These are phyloP conservation scores for Dactylellina leptospora DNA, from an alignment of 2,329 filamentous ascomycete species.

Conservation along the genomic window DNA sequence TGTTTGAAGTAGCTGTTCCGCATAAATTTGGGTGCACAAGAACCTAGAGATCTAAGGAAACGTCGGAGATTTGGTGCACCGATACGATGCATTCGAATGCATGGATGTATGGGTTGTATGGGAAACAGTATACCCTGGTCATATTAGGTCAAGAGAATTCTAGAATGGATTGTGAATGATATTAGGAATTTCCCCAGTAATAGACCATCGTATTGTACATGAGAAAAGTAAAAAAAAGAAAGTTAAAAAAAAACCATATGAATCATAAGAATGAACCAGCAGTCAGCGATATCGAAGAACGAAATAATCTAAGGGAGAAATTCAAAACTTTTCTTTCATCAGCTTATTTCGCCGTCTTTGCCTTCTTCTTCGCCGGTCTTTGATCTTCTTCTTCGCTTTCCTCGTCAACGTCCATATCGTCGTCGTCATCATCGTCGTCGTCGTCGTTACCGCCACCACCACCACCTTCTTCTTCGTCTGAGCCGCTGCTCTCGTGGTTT, in stretches of 20 bases:
- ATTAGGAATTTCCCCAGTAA: background rate
- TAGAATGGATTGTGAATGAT: too few species aligned
- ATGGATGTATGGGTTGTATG: too few species aligned
- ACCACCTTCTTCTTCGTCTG: constrained; percentile 72
- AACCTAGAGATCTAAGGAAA: too few species aligned
- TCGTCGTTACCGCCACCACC: background rate
- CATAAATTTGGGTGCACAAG: too few species aligned
- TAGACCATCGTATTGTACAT: constrained; percentile 5
- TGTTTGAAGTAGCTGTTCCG: too few species aligned
- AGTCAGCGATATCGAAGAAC: too few species aligned
- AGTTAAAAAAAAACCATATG: background rate
- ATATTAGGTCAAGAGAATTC: too few species aligned
- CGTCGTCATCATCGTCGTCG: constrained; percentile 65
- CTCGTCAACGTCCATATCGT: constrained; percentile 63
- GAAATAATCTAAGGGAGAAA: constrained; percentile 2
- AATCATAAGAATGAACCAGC: background rate
- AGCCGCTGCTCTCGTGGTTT: constrained; percentile 82
- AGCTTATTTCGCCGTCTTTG: constrained; percentile 57
- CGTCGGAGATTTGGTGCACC: too few species aligned
- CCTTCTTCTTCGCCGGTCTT: constrained; percentile 61
- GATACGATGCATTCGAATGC: too few species aligned
- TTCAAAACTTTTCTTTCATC: constrained; percentile 15
- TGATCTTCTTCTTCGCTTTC: constrained; percentile 63
- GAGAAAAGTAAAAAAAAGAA: background rate
- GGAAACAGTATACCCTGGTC: too few species aligned